Evolutionary conservation across 2,329 filamentous ascomycete genomes (phyloP).

Genomic region (Fusarium sp.): DNA sequence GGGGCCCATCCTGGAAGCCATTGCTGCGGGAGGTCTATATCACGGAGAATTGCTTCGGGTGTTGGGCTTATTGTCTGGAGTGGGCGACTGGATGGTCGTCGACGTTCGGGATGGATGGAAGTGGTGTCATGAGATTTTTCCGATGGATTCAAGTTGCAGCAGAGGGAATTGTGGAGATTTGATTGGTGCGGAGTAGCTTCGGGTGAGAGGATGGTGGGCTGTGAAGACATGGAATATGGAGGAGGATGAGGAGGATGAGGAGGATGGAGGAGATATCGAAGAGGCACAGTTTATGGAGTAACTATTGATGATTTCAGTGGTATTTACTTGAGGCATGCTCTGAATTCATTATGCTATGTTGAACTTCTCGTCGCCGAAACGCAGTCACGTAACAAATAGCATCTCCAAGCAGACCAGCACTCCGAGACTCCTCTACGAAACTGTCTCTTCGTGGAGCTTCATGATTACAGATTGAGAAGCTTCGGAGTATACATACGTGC

Average conservation of each 20-base stretch:
- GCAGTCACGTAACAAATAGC: neutral
- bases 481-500: neutral
- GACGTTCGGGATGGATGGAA: slow-evolving; percentile 44
- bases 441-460: neutral
- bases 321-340: neutral
- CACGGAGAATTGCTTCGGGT: slow-evolving; percentile 5
- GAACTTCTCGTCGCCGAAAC: neutral
- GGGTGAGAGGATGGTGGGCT: slow-evolving; percentile 48
- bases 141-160: slow-evolving; percentile 20
- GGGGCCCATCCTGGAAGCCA: slow-evolving; percentile 63
- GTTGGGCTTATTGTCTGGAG: neutral
- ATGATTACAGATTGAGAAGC: neutral
- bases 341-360: neutral
- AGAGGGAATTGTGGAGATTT: slow-evolving; percentile 48
- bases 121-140: slow-evolving; percentile 58
- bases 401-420: neutral
- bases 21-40: slow-evolving; percentile 46
- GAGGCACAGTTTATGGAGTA: neutral
- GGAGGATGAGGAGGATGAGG: no score
- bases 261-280: neutral
- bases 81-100: slow-evolving; percentile 9
- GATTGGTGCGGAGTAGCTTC: slow-evolving; percentile 57
- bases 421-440: no score
- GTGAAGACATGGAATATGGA: neutral
- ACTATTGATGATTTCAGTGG: neutral